Evolutionary conservation across 1,139 yeast genomes (phyloP).

Genomic region (Yamadazyma friedrichii): DNA sequence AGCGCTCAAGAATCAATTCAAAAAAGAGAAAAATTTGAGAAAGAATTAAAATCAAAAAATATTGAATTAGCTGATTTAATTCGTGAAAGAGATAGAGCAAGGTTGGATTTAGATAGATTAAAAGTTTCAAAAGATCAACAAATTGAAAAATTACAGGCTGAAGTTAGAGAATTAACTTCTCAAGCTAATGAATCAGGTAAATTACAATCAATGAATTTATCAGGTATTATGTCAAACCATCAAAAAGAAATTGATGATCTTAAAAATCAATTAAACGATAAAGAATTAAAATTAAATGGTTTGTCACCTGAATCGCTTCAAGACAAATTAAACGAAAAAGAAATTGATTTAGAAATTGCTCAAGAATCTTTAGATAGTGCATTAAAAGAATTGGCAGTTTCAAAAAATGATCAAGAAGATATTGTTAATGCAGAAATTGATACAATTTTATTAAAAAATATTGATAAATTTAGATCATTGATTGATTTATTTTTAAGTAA

Average conservation of each 20-base stretch:
- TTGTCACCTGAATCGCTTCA: constrained; percentile 35
- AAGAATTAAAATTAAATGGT: constrained; percentile 22
- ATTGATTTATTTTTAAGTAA: constrained; percentile 73
- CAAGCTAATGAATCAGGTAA: constrained; percentile 65
- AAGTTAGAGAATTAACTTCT: constrained; percentile 60
- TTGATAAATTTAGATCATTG: constrained; percentile 52
- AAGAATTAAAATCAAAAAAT: constrained; percentile 82
- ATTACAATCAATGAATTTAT: constrained; percentile 63
- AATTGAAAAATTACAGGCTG: constrained; percentile 65
- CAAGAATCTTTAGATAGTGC: constrained; percentile 81
- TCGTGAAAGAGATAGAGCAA: constrained; percentile 86
- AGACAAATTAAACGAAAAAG: constrained; percentile 59
- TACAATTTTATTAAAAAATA: constrained; percentile 48
- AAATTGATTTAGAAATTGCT: constrained; percentile 75
- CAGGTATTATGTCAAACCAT: constrained; percentile 62
- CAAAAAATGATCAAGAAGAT: constrained; percentile 54
- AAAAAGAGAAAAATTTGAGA: constrained; percentile 78
- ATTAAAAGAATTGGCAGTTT: constrained; percentile 54
- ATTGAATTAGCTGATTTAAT: constrained; percentile 86
- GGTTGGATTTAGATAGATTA: constrained; percentile 75
- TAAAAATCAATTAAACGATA: constrained; percentile 33
- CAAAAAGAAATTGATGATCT: constrained; percentile 51
- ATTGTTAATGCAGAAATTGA: constrained; percentile 62
- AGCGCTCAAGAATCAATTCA: constrained; percentile 92
- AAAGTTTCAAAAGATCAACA: constrained; percentile 68